Evolutionary conservation across 2,329 filamentous ascomycete genomes (phyloP).

Genomic region (Pseudopithomyces chartarum): DNA sequence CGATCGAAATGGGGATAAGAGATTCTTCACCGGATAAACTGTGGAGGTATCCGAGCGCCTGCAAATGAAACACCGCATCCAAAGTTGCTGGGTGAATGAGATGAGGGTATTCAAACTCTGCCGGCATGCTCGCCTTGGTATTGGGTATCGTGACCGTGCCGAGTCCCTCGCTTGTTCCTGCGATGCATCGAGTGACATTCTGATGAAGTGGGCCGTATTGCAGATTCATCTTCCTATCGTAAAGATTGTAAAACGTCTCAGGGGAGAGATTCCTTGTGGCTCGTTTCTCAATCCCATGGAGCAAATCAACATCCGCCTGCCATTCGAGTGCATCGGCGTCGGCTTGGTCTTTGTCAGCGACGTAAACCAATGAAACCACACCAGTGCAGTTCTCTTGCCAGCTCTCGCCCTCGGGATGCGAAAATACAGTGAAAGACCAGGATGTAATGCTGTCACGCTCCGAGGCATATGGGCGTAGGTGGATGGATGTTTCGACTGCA

Average conservation of each 20-base stretch:
- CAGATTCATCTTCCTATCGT: not conserved
- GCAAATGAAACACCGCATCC: conserved; percentile 5
- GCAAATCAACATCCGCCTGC: too few relatives aligned
- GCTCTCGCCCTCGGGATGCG: too few relatives aligned
- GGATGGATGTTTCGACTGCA: too few relatives aligned
- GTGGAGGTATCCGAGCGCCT: not conserved
- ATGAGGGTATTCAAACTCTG: conserved; percentile 17
- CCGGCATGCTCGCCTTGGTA: conserved; percentile 13
- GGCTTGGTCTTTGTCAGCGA: too few relatives aligned
- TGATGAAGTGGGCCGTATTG: not conserved
- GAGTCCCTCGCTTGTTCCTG: not conserved
- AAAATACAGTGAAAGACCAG: too few relatives aligned
- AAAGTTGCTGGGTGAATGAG: conserved; percentile 25
- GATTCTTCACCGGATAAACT: not conserved
- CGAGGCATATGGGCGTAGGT: too few relatives aligned
- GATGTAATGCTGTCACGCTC: too few relatives aligned
- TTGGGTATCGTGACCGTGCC: conserved; percentile 11
- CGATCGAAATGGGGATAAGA: not conserved
- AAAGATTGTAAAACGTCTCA: not conserved
- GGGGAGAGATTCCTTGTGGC: too few relatives aligned
- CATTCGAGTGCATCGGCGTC: too few relatives aligned
- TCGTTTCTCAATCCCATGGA: too few relatives aligned
- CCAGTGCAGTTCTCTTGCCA: too few relatives aligned
- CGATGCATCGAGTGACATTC: not conserved
- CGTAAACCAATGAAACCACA: too few relatives aligned